Conservation (phyloP, 1,139 yeast genomes). For the Magnusiomyces magnusii region DNA sequence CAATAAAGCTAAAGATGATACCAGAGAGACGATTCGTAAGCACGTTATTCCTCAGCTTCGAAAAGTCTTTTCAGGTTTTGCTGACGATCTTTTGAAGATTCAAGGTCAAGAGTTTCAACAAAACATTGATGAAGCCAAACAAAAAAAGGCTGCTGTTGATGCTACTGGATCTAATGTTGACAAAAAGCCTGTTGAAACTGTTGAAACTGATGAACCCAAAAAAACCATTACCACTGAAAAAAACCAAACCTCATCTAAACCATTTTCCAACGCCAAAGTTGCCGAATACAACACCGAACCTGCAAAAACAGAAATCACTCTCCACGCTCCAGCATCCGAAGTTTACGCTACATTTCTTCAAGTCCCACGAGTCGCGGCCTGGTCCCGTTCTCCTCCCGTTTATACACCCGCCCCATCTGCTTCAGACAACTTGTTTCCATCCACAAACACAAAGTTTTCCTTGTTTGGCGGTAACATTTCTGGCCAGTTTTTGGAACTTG, state of each 20-base stretch:
- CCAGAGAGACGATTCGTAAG: conserved; percentile 47
- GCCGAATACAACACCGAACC: conserved; percentile 64
- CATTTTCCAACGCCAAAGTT: conserved; percentile 16
- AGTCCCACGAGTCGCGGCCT: conserved; percentile 70
- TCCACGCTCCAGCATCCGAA: conserved; percentile 84
- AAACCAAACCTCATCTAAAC: too few relatives aligned
- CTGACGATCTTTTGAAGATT: conserved; percentile 61
- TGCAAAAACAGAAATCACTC: conserved; percentile 60
- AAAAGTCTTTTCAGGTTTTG: conserved; percentile 52
- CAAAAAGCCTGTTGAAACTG: conserved; percentile 9
- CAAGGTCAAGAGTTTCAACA: conserved; percentile 88
- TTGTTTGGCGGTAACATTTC: conserved; percentile 85
- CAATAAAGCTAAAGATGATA: conserved; percentile 44
- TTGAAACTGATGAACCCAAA: too few relatives aligned
- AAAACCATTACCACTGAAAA: conserved; percentile 11
- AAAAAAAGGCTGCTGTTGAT: conserved; percentile 45
- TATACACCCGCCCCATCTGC: conserved; percentile 58
- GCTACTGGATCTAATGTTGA: neutral
- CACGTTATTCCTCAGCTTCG: conserved; percentile 65
- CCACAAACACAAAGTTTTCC: conserved; percentile 49
- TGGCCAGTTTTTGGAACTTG: conserved; percentile 59
- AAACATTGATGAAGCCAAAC: conserved; percentile 57
- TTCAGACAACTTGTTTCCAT: conserved; percentile 36
- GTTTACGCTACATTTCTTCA: conserved; percentile 69
- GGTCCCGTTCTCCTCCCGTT: conserved; percentile 76